Evolutionary conservation across 176 grass and related monocot genomes (phyloP), one percentile per base, ranked within the genome.

Genomic region (Miscanthus lutarioriparius): DNA sequence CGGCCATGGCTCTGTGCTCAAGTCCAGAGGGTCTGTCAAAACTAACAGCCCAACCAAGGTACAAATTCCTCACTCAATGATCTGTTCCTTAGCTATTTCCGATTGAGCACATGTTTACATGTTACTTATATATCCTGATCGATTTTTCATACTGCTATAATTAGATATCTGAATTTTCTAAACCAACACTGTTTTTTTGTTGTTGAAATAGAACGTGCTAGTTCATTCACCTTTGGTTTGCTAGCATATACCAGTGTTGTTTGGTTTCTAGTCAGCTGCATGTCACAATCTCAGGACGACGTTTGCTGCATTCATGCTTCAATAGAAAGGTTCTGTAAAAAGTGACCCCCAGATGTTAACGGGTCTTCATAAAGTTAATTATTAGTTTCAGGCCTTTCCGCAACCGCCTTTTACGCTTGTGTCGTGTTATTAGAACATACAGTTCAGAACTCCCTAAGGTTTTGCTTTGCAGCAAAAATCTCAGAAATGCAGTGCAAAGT

Each of bases 1-100:
- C 2, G 28, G 25, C 45, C 78, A 39, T 67, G 62, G n/a, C n/a
- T 67, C 48, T 4, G 22, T 59, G 1, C 22, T 45, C 43, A 76
- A 33, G 48, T 22, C 36, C 61, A 63, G 65, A 38, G 84, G 41
- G 13, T 85, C 64, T n/a, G 27, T 56, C 2, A 91, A 90, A 33
- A 36, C 37, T 13, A 25, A 27, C 33, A 62, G 0, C 54, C n/a
- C 80, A 48, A 49, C 88, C 79, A 92, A 86, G 88, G 95, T 76
- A 49, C 47, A 6, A 47, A 47, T 47, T 33, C 11, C 47, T 66
- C 33, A 35, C 32, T 32, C 32, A 32, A 3, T 32, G 32, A 3
- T 32, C 32, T 32, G 33, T 4, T 35, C 33, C 33, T 35, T 35
- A 35, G 14, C 4, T 16, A 37, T 33, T 35, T 85, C 2, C 15